Evolutionary conservation across 768 basidiomycete genomes (phyloP).

Genomic region (Mycena capillaripes): DNA sequence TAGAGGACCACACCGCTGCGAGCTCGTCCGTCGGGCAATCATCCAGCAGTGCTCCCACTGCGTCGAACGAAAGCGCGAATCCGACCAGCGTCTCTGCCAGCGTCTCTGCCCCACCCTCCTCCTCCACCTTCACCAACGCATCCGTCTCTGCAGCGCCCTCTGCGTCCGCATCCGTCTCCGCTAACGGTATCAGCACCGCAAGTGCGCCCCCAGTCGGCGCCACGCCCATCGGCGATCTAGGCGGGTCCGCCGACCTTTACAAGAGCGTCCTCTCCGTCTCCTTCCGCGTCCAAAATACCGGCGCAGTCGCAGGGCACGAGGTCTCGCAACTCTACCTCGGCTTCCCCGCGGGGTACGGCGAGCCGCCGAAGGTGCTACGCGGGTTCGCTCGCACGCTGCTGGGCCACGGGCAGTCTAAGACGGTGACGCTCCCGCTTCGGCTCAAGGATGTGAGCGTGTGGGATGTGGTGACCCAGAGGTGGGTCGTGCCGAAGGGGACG

Average conservation of each 20-base stretch:
- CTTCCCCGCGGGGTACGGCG: conserved; percentile 43
- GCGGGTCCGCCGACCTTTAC: conserved; percentile 41
- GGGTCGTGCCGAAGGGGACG: conserved; percentile 48
- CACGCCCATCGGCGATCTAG: conserved; percentile 29
- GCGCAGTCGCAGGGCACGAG: conserved; percentile 43
- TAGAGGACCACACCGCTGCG: background rate
- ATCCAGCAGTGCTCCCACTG: no score
- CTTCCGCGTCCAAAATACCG: conserved; percentile 55
- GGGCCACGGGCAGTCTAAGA: conserved; percentile 26
- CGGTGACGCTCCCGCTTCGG: conserved; percentile 16
- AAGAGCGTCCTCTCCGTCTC: conserved; percentile 45
- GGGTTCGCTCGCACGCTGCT: conserved; percentile 47
- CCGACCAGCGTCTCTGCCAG: background rate
- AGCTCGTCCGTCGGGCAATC: no score
- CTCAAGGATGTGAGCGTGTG: conserved; percentile 35
- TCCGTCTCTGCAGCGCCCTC: conserved; percentile 1
- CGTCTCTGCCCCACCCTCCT: no score
- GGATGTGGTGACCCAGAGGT: conserved; percentile 43
- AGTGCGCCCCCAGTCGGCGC: conserved; percentile 9
- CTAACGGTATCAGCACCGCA: conserved; percentile 33
- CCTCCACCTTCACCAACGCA: no score
- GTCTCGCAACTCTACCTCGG: conserved; percentile 46
- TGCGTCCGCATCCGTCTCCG: conserved; percentile 22
- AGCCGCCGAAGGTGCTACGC: conserved; percentile 50
- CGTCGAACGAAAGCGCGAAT: background rate